phyloP scores from a whole-genome alignment of 148 eudicot genomes.

The Camellia sinensis region DNA sequence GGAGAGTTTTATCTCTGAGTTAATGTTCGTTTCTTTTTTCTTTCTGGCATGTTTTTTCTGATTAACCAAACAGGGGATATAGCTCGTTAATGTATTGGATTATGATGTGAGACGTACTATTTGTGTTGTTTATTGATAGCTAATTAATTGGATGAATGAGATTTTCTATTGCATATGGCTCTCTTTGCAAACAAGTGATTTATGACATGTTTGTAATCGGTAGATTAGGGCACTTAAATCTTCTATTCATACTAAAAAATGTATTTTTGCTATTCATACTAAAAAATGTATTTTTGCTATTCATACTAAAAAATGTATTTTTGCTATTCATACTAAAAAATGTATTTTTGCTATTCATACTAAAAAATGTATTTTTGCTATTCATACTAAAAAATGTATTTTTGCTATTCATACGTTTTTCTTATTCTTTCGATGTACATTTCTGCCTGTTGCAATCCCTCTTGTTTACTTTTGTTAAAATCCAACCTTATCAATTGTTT shows the following conservation, averaged over 20 bases:
- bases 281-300: background rate
- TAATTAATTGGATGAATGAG: background rate
- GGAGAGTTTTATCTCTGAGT: no score
- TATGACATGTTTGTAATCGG: background rate
- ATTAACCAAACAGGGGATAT: background rate
- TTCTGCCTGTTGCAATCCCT: background rate
- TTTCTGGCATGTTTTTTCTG: background rate
- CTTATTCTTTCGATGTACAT: background rate
- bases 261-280: background rate
- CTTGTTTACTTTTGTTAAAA: background rate
- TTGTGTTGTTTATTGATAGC: background rate
- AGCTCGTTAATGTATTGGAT: background rate
- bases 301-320: background rate
- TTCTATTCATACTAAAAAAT: no score
- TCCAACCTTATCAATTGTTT: background rate
- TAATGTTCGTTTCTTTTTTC: background rate
- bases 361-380: background rate
- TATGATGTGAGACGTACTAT: background rate
- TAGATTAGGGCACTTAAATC: background rate
- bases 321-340: background rate
- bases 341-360: background rate
- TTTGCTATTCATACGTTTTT: background rate
- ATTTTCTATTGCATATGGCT: background rate
- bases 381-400: background rate
- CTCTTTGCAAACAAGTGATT: background rate